Evolutionary conservation across 2,329 filamentous ascomycete genomes (phyloP).

Genomic region (Colletotrichum ledebouriae): DNA sequence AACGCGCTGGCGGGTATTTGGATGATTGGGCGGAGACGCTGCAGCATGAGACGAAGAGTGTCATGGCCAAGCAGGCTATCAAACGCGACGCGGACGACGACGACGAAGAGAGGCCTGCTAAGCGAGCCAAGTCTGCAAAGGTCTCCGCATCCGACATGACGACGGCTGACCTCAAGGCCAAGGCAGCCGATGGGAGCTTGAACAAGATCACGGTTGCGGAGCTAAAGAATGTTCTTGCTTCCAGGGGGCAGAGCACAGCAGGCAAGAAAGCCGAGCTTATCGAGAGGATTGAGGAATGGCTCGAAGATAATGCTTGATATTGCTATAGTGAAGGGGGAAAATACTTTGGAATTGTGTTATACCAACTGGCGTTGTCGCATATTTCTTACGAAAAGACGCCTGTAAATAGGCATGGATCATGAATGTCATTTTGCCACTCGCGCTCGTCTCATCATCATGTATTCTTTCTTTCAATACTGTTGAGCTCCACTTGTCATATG

Average conservation of each 20-base stretch:
- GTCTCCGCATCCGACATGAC: slow-evolving; percentile 53
- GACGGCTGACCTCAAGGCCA: slow-evolving; percentile 60
- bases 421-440: no score
- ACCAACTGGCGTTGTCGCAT: slow-evolving; percentile 3
- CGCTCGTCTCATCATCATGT: no score
- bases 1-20: slow-evolving; percentile 84
- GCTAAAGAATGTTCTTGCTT: slow-evolving; percentile 63
- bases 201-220: slow-evolving; percentile 68
- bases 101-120: slow-evolving; percentile 58
- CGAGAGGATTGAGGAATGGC: slow-evolving; percentile 69
- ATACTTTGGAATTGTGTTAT: background rate
- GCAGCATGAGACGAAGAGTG: slow-evolving; percentile 63
- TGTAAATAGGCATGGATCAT: no score
- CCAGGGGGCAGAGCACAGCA: slow-evolving; percentile 61
- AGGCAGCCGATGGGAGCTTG: slow-evolving; percentile 60
- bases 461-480: background rate
- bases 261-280: slow-evolving; percentile 69
- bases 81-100: slow-evolving; percentile 67
- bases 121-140: slow-evolving; percentile 58
- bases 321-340: background rate
- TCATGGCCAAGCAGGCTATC: slow-evolving; percentile 56
- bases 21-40: slow-evolving; percentile 81
- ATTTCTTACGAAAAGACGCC: background rate
- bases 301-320: slow-evolving; percentile 59
- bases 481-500: no score